Evolutionary conservation across 148 eudicot genomes (phyloP), one percentile per base, ranked within the genome.

Genomic region (Dianthus caryophyllus): DNA sequence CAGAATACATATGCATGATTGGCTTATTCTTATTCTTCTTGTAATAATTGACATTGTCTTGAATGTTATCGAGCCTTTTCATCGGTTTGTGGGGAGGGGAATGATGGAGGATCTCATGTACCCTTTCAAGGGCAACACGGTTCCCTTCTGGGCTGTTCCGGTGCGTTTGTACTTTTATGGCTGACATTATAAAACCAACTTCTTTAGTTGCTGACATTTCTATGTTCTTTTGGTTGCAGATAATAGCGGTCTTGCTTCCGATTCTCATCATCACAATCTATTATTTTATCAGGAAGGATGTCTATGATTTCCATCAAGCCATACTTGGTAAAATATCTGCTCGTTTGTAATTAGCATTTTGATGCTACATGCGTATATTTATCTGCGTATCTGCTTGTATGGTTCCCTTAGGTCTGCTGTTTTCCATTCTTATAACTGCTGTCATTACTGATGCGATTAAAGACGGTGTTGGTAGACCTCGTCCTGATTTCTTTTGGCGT

Each of bases 401-500:
- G 57, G 22, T 14, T 81, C 36, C 59, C 31, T n/a, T 56, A 93
- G 98, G 98, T 33, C 87, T 93, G 62, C 67, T 89, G 20, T 93
- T 80, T 81, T 81, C 96, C 22, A 88, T 93, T 49, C 83, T 89
- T 53, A 74, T 89, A 77, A 87, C 98, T 73, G 87, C 78, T 55
- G 96, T 93, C 52, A 64, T 89, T 62, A 93, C 98, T 58, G 98
- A 93, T 80, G 85, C 98, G 51, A 87, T 89, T 51, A 93, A 93
- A 80, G 82, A 89, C 63, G 96, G 84, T 70, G 92, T 87, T 71
- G 96, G 98, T 46, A 85, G 96, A 56, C 98, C 98, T 61, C 91
- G 98, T 33, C 98, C 98, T 8, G 88, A 93, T 75, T 93, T 93
- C 77, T 93, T 89, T 36, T 93, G 91, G 91, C 96, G 96, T 61